These are phyloP conservation scores for Amanita polypyramis DNA, from an alignment of 768 basidiomycete species.

Conservation along the genomic window DNA sequence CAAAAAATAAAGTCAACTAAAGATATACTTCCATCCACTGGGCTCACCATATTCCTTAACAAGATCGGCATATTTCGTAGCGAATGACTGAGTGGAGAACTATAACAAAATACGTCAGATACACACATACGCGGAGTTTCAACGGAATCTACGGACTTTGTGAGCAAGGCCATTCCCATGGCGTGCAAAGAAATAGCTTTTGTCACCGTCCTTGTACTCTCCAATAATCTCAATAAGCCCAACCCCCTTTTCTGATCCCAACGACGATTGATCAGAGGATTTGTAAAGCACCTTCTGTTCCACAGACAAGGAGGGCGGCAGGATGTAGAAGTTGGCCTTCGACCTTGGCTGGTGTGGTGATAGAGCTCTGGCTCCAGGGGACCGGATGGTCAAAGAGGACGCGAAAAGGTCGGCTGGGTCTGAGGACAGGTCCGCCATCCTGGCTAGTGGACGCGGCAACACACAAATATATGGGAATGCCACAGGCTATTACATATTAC, in stretches of 20 bases:
- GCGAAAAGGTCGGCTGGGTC: constrained; percentile 5
- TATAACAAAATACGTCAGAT: constrained; percentile 24
- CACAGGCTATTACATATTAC: background rate
- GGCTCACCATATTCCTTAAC: constrained; percentile 48
- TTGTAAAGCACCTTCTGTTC: constrained; percentile 33
- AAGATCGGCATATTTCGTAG: constrained; percentile 28
- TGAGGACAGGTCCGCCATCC: constrained; percentile 1
- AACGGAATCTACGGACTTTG: constrained; percentile 31
- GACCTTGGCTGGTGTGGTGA: background rate
- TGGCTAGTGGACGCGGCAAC: too few species aligned
- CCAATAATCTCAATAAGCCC: constrained; percentile 43
- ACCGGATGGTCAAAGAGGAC: background rate
- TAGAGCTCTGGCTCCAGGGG: background rate
- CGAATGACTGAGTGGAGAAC: constrained; percentile 33
- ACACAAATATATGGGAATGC: background rate
- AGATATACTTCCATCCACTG: background rate
- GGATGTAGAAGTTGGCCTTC: constrained; percentile 22
- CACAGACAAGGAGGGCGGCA: constrained; percentile 25
- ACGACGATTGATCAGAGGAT: constrained; percentile 20
- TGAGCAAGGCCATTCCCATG: constrained; percentile 45
- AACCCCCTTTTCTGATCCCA: constrained; percentile 22
- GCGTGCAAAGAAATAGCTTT: constrained; percentile 52
- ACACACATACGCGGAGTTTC: constrained; percentile 4
- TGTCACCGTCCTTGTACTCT: constrained; percentile 30
- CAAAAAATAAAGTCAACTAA: constrained; percentile 8